Base-by-base conservation (phyloP, 805 yeast genomes). In the Candida corydali region DNA sequence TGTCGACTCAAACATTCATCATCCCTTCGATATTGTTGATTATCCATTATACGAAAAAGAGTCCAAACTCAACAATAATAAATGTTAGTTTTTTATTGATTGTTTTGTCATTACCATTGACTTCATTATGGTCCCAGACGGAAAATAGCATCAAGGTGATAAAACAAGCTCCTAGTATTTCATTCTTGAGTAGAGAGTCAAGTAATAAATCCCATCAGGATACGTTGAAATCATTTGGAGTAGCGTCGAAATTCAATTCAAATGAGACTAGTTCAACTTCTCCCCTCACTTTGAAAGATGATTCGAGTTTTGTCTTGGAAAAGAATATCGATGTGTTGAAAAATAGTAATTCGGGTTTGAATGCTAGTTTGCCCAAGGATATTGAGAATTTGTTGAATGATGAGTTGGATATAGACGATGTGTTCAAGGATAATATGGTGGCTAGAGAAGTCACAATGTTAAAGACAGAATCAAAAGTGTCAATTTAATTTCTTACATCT, bases 71-170 rank as follows among this genome's bases (percentile, higher is more conserved):
- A 54, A 70, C 25, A 42, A 78, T 45, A 55, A 72, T 17, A 12
- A 70, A 81, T 3, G 51, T 84, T 19, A 77, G 86, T 2, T 61
- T 77, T 2, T 63, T 84, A 17, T 47, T 87, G 5, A 80, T 83
- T 14, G 82, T 83, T 0, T 52, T 86, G 18, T 83, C 89, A 3
- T 64, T 88, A 37, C 96, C 96, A 1, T 58, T 89, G 33, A 78
- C 95, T 0, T 77, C 95, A 0, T 73, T 88, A 74, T 88, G 97
- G 97, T 95, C 96, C 0, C 65, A 81, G 3, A 66, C 87, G 2
- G 69, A 82, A 1, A 79, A 80, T 47, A 75, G 75, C 38, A 51
- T 36, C 3, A 27, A 36, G 18, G 10, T 15, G 7, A 28, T 39
- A 8, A 36, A 36, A 14, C 15, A 32, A 6, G 30, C 39, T 19